A percentile compares a stretch with the other conserved stretches of the same genome.
phyloP scores from a whole-genome alignment of 495 filamentous ascomycete species.

The Xylaria bambusicola region DNA sequence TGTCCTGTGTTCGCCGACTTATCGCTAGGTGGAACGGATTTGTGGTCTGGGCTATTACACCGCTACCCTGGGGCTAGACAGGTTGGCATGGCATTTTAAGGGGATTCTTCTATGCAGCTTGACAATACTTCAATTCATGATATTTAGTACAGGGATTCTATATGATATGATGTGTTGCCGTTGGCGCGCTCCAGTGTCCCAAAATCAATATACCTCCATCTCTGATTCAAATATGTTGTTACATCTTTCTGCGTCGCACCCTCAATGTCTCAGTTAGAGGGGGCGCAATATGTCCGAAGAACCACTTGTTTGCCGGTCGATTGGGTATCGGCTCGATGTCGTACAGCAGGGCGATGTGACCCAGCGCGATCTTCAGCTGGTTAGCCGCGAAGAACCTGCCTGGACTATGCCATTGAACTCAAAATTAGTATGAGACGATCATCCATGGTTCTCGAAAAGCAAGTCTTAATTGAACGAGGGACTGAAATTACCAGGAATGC shows the following conservation, averaged over 20 bases:
- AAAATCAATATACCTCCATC: neutral
- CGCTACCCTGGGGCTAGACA: slow-evolving; percentile 38
- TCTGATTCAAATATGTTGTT: neutral
- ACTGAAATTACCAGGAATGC: slow-evolving; percentile 41
- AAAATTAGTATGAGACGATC: no score
- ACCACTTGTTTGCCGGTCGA: slow-evolving; percentile 33
- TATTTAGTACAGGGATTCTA: neutral
- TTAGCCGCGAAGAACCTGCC: slow-evolving; percentile 46
- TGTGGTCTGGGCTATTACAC: slow-evolving; percentile 36
- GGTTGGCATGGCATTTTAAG: slow-evolving; percentile 14
- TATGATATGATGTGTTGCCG: neutral
- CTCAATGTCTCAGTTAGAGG: slow-evolving; percentile 34
- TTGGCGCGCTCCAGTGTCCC: neutral
- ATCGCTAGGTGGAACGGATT: slow-evolving; percentile 37
- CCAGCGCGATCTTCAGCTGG: slow-evolving; percentile 45
- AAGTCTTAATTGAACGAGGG: neutral
- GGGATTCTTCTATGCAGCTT: neutral
- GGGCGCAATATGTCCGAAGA: slow-evolving; percentile 36
- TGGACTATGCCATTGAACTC: slow-evolving; percentile 24
- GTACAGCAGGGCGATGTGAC: slow-evolving; percentile 42
- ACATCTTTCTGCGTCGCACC: slow-evolving; percentile 27
- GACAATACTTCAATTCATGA: neutral
- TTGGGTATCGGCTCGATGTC: slow-evolving; percentile 38
- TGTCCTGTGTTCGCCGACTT: slow-evolving; percentile 45
- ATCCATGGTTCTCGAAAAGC: no score